Evolutionary conservation across 345 rosid species (phyloP).

Genomic region (Eucalyptus albens): DNA sequence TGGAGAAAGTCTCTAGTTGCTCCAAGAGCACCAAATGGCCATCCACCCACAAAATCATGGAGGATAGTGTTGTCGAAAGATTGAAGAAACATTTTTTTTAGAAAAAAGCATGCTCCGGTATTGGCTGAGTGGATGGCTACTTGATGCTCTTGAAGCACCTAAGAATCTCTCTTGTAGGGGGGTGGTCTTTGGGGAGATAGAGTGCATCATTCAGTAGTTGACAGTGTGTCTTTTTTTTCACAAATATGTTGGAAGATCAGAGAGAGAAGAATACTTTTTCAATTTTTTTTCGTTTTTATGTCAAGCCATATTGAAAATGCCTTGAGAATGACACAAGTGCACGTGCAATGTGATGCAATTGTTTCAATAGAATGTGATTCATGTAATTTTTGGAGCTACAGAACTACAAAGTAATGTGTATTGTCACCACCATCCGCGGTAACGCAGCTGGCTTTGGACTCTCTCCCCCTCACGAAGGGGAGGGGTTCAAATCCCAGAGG

Average conservation of each 20-base stretch:
- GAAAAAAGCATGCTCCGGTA: neutral
- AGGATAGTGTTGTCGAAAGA: neutral
- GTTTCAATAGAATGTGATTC: neutral
- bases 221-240: neutral
- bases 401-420: neutral
- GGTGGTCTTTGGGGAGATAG: neutral
- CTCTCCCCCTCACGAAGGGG: too few species aligned
- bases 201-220: neutral
- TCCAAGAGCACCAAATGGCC: neutral
- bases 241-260: neutral
- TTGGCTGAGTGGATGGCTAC: neutral
- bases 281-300: neutral
- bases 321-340: neutral
- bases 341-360: neutral
- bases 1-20: neutral
- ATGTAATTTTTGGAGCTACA: neutral
- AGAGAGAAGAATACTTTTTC: neutral
- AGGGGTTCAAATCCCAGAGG: too few species aligned
- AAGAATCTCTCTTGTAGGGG: neutral
- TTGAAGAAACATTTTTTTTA: neutral
- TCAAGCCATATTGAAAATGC: neutral
- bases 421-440: neutral
- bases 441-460: too few species aligned
- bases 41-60: neutral
- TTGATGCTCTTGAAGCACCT: neutral